These are phyloP conservation scores for Endotrypanum monterogeii DNA, from an alignment of 208 protist species.

Conservation along the genomic window DNA sequence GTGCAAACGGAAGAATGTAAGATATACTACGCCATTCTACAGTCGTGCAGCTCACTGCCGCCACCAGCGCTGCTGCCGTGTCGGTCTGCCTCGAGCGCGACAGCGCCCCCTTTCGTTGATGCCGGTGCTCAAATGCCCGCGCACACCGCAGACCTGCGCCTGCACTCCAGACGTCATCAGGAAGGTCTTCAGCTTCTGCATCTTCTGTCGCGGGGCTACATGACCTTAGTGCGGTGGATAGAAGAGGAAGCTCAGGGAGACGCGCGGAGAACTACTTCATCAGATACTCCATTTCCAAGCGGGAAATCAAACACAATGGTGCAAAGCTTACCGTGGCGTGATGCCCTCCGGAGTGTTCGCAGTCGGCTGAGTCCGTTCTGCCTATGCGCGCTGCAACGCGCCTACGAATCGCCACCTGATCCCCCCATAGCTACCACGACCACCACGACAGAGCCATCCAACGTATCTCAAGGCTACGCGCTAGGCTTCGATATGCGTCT, in stretches of 20 bases:
- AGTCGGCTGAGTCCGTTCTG: conserved; percentile 26
- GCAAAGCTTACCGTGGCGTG: conserved; percentile 3
- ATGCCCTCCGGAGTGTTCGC: conserved; percentile 13
- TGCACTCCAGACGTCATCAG: conserved; percentile 27
- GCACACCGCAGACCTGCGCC: conserved; percentile 20
- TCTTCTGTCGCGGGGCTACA: conserved; percentile 13
- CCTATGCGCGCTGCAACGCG: conserved; percentile 15
- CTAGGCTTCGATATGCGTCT: conserved; percentile 21
- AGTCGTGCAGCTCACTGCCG: conserved; percentile 14
- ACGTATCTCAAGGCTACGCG: conserved; percentile 1
- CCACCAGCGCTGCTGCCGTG: conserved; percentile 7
- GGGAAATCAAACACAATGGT: background rate
- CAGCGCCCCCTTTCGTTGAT: background rate
- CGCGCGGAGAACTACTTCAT: background rate
- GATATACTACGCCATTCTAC: conserved; percentile 43
- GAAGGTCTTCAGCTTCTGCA: conserved; percentile 29
- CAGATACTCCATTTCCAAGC: background rate
- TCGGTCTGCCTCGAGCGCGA: background rate
- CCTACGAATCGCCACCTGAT: background rate
- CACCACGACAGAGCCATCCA: background rate
- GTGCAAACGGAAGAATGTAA: conserved; percentile 50
- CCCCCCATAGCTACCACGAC: background rate
- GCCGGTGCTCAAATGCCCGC: background rate
- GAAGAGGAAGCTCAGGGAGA: conserved; percentile 22
- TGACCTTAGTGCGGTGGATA: conserved; percentile 20